phyloP scores from a whole-genome alignment of 2,329 filamentous ascomycete genomes.

The Neophaeococcomyces aloes region DNA sequence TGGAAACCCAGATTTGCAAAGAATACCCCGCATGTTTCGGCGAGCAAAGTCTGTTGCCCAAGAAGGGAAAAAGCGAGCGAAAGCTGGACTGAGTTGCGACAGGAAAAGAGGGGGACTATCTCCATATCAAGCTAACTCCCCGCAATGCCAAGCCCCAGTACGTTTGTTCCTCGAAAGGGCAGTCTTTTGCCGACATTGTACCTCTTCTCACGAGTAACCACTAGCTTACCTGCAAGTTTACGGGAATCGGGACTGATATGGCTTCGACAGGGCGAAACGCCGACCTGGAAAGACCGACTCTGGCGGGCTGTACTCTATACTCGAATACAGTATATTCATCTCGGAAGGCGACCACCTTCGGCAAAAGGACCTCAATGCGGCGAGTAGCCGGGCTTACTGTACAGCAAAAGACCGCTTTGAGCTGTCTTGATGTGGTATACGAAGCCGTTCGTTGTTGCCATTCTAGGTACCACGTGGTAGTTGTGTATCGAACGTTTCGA shows the following conservation, averaged over 20 bases:
- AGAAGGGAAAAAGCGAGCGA: slow-evolving; percentile 1
- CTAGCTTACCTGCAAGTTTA: neutral
- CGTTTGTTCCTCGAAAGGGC: neutral
- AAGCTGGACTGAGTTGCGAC: neutral
- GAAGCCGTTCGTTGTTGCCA: too few relatives aligned
- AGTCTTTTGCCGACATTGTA: slow-evolving; percentile 2
- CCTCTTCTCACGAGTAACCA: neutral
- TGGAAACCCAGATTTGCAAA: neutral
- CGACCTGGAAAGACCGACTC: neutral
- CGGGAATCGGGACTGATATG: neutral
- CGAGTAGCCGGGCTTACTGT: too few relatives aligned
- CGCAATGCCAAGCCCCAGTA: neutral
- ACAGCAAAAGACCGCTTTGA: too few relatives aligned
- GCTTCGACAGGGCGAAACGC: neutral
- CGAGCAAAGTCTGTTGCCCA: neutral
- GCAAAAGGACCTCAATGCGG: too few relatives aligned
- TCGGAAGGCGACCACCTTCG: neutral
- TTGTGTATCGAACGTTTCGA: too few relatives aligned
- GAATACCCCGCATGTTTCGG: neutral
- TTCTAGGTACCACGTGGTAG: too few relatives aligned
- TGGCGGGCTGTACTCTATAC: neutral
- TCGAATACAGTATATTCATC: neutral
- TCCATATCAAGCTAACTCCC: neutral
- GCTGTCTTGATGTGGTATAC: too few relatives aligned
- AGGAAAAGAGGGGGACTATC: neutral